Conservation (phyloP, 352 stramenopile species). For the Phytopythium helicoides region DNA sequence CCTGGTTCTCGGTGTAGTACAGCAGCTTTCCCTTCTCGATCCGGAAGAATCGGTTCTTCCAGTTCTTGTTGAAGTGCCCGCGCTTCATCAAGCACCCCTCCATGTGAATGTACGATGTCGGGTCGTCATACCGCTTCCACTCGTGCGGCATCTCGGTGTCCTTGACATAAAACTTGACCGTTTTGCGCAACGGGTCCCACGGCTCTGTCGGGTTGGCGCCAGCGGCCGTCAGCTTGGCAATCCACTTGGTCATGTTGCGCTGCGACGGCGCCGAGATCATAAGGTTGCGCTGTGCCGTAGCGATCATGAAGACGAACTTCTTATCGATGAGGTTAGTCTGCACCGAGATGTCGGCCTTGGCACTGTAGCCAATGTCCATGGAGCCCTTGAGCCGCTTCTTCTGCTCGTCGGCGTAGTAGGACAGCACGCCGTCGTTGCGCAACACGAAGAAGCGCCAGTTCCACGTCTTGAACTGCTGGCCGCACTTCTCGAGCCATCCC, state of each 20-base stretch:
- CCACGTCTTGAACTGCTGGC: slow-evolving; percentile 89
- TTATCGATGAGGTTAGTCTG: slow-evolving; percentile 82
- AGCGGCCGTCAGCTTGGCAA: slow-evolving; percentile 65
- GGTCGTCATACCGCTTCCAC: slow-evolving; percentile 85
- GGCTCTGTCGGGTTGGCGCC: slow-evolving; percentile 62
- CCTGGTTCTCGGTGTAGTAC: slow-evolving; percentile 85
- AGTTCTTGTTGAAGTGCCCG: slow-evolving; percentile 85
- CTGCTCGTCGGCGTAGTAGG: slow-evolving; percentile 77
- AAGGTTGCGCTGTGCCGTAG: slow-evolving; percentile 69
- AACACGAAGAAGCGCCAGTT: slow-evolving; percentile 89
- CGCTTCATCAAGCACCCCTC: slow-evolving; percentile 82
- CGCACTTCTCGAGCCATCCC: slow-evolving; percentile 87
- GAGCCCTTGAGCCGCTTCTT: slow-evolving; percentile 77
- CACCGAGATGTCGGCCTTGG: slow-evolving; percentile 77
- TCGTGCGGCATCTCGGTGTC: slow-evolving; percentile 72
- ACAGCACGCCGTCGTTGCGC: slow-evolving; percentile 72
- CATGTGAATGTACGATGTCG: slow-evolving; percentile 86
- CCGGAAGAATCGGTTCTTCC: slow-evolving; percentile 88
- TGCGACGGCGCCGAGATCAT: slow-evolving; percentile 80
- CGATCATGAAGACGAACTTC: slow-evolving; percentile 80
- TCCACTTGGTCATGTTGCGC: slow-evolving; percentile 82
- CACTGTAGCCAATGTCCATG: slow-evolving; percentile 68
- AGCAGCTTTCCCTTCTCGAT: slow-evolving; percentile 77
- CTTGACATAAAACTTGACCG: slow-evolving; percentile 79
- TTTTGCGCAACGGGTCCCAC: slow-evolving; percentile 79